Evolutionary conservation across 176 grass and related monocot species (phyloP).

Genomic region (Bonia amplexicaulis): DNA sequence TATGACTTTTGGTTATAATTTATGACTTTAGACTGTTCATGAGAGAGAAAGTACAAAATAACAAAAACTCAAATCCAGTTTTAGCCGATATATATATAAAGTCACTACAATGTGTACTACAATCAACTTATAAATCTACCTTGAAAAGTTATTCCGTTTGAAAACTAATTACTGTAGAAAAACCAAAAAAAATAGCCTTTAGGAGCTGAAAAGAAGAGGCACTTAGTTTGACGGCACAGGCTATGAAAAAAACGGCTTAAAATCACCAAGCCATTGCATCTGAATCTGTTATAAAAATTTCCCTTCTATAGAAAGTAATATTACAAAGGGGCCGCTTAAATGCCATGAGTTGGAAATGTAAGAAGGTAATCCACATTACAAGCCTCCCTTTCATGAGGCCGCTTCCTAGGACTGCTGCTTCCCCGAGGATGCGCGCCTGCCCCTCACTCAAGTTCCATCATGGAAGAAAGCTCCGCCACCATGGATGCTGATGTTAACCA

Average conservation of each 20-base stretch:
- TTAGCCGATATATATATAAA: no score
- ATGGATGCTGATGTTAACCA: constrained; percentile 23
- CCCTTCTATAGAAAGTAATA: constrained; percentile 55
- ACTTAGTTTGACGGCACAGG: background rate
- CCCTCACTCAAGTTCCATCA: constrained; percentile 6
- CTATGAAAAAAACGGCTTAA: background rate
- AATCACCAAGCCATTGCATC: background rate
- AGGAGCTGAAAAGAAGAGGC: no score
- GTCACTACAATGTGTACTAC: no score
- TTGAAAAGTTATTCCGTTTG: no score
- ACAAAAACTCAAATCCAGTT: no score
- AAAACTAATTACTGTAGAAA: no score
- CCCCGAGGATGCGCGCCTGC: background rate
- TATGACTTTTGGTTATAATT: no score
- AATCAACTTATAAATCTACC: no score
- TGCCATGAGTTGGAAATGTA: constrained; percentile 39
- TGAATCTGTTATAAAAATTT: constrained; percentile 28
- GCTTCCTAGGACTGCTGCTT: constrained; percentile 31
- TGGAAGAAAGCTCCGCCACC: constrained; percentile 21
- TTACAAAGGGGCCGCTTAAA: constrained; percentile 38
- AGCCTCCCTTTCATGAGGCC: constrained; percentile 19
- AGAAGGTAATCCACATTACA: constrained; percentile 43
- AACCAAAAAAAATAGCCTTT: no score
- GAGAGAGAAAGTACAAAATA: no score
- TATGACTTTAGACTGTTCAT: no score